Evolutionary conservation across 2,329 filamentous ascomycete genomes (phyloP).

Genomic region (Pyrenophora graminea): DNA sequence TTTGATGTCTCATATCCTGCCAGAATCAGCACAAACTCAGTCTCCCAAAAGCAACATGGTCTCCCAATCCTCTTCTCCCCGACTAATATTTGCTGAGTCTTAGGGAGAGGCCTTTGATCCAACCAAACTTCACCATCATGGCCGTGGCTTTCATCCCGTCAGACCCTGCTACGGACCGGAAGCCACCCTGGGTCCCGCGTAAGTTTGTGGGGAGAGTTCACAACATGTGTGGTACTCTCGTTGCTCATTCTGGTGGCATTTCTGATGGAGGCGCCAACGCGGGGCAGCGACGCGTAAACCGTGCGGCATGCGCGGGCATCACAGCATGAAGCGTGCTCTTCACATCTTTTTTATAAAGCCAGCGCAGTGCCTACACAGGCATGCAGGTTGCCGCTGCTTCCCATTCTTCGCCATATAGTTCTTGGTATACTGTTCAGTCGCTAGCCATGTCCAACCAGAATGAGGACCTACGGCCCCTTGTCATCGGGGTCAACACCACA

Average conservation of each 20-base stretch:
- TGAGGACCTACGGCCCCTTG: conserved; percentile 19
- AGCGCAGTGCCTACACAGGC: conserved; percentile 1
- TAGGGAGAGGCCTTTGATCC: neutral
- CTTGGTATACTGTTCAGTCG: neutral
- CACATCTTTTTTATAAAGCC: neutral
- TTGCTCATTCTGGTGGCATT: neutral
- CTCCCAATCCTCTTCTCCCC: neutral
- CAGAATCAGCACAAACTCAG: neutral
- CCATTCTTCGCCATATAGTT: neutral
- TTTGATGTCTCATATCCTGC: neutral
- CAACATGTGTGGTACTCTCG: neutral
- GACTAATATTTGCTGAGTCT: neutral
- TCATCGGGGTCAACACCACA: conserved; percentile 32
- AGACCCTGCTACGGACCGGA: neutral
- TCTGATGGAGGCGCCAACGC: neutral
- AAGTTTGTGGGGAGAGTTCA: neutral
- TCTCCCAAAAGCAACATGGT: conserved; percentile 1
- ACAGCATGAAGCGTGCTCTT: too few species aligned
- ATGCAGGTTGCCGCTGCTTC: neutral
- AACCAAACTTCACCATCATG: conserved; percentile 2
- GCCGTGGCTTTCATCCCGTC: neutral
- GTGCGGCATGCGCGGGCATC: neutral
- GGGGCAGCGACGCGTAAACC: conserved; percentile 3
- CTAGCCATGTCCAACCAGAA: conserved; percentile 8
- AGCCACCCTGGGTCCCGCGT: neutral